Conservation (phyloP, 148 eudicot species). For the Diospyros kaki region DNA sequence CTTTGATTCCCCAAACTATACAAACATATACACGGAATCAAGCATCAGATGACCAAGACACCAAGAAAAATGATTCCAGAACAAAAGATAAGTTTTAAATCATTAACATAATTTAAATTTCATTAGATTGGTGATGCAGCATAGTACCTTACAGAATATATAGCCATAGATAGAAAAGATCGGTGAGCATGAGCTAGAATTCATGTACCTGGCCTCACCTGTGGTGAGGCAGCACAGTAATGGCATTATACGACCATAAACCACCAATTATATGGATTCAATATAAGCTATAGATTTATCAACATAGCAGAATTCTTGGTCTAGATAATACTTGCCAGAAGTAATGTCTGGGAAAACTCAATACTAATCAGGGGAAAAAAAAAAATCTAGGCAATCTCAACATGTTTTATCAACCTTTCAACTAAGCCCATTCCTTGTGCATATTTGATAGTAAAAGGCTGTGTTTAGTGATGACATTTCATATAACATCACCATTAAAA, state of each 20-base stretch:
- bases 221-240: not conserved
- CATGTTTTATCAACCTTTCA: not conserved
- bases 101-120: too few species aligned
- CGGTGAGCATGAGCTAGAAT: too few species aligned
- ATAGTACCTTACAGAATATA: too few species aligned
- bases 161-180: too few species aligned
- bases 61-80: not conserved
- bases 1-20: not conserved
- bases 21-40: not conserved
- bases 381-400: too few species aligned
- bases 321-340: not conserved
- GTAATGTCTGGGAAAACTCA: not conserved
- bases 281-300: conserved; percentile 2
- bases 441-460: not conserved
- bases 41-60: not conserved
- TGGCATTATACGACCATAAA: not conserved
- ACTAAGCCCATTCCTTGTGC: not conserved
- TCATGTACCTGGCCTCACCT: not conserved
- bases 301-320: not conserved
- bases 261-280: not conserved
- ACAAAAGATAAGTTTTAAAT: not conserved
- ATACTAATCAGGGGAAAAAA: too few species aligned
- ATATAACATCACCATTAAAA: not conserved
- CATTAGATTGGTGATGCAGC: too few species aligned
- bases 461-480: not conserved